Evolutionary conservation across 2,329 filamentous ascomycete species (phyloP).

Genomic region (Cryphonectria carpinicola): DNA sequence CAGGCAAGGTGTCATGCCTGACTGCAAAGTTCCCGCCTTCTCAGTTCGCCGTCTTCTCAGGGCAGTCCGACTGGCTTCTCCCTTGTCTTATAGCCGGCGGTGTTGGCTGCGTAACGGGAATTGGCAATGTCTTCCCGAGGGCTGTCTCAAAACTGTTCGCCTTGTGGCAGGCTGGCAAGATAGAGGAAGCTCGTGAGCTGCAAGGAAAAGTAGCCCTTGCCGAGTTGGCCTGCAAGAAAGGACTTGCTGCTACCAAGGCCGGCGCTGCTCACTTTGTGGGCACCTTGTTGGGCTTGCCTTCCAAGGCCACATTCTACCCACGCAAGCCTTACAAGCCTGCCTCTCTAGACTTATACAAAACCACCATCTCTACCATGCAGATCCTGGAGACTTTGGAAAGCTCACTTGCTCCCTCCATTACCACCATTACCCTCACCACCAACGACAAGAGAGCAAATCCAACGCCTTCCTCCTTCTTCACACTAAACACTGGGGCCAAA

Average conservation of each 20-base stretch:
- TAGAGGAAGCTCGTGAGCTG: slow-evolving; percentile 43
- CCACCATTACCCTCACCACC: not conserved
- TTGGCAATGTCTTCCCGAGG: slow-evolving; percentile 52
- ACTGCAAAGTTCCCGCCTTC: slow-evolving; percentile 41
- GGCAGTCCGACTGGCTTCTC: slow-evolving; percentile 48
- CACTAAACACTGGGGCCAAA: slow-evolving; percentile 14
- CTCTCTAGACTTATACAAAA: not conserved
- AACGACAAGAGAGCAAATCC: not conserved
- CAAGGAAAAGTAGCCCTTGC: slow-evolving; percentile 50
- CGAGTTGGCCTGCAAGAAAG: slow-evolving; percentile 56
- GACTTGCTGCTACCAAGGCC: slow-evolving; percentile 52
- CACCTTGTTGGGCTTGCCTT: not conserved
- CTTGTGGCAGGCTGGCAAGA: slow-evolving; percentile 43
- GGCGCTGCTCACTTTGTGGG: slow-evolving; percentile 36
- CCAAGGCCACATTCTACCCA: not conserved
- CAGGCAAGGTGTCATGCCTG: slow-evolving; percentile 36
- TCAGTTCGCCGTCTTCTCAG: slow-evolving; percentile 49
- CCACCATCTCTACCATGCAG: slow-evolving; percentile 2
- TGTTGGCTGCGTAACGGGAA: slow-evolving; percentile 49
- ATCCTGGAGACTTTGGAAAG: not conserved
- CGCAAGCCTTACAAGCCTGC: slow-evolving; percentile 3
- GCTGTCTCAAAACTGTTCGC: slow-evolving; percentile 46
- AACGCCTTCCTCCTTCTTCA: not conserved
- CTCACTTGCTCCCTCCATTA: not conserved
- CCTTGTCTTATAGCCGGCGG: slow-evolving; percentile 45